phyloP scores from a whole-genome alignment of 2,329 filamentous ascomycete genomes.

The Byssoonygena ceratinophila region DNA sequence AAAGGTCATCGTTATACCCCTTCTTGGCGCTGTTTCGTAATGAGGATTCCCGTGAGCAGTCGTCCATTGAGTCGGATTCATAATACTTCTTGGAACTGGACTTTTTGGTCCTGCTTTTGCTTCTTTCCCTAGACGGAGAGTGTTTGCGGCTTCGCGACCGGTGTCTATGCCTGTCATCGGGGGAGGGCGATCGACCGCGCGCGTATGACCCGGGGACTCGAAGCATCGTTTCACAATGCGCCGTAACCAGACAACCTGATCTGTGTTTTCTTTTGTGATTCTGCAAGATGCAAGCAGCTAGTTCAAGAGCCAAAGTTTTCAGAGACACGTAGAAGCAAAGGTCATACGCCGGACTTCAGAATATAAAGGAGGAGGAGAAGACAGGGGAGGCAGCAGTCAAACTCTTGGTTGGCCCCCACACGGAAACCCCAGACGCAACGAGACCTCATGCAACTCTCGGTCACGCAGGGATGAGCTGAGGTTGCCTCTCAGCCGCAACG shows the following conservation, averaged over 20 bases:
- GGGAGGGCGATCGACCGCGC: constrained; percentile 38
- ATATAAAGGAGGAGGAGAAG: background rate
- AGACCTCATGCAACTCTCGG: background rate
- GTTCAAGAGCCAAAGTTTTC: background rate
- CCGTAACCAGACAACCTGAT: background rate
- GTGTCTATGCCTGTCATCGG: constrained; percentile 32
- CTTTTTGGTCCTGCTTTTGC: constrained; percentile 17
- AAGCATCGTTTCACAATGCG: constrained; percentile 6
- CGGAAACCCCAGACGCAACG: background rate
- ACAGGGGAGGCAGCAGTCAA: background rate
- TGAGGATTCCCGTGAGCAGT: constrained; percentile 11
- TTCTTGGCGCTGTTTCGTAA: constrained; percentile 20
- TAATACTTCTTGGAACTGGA: constrained; percentile 21
- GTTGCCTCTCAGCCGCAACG: background rate
- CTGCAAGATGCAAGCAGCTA: background rate
- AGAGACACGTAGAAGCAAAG: background rate
- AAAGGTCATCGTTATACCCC: constrained; percentile 21
- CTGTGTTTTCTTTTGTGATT: background rate
- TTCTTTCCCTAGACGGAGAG: constrained; percentile 24
- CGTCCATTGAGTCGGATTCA: constrained; percentile 24
- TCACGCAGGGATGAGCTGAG: background rate
- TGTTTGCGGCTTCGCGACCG: constrained; percentile 31
- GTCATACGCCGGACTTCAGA: too few relatives aligned
- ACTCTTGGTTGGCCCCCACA: background rate
- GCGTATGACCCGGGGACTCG: constrained; percentile 28